Evolutionary conservation across 345 rosid genomes (phyloP), one percentile per base, ranked within the genome.

Genomic region (Populus nigra): DNA sequence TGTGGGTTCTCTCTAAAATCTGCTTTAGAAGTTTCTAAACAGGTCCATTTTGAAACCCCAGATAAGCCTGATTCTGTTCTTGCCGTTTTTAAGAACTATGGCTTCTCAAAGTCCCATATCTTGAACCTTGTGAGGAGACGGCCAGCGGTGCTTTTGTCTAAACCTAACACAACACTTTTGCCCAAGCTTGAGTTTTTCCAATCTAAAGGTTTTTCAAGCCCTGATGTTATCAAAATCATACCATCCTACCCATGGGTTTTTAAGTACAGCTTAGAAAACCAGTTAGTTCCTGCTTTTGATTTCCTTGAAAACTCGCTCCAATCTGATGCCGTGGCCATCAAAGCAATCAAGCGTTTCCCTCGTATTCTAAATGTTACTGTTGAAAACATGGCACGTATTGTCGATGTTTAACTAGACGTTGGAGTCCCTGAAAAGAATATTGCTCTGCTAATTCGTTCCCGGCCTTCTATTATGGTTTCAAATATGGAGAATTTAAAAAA

Each of bases 161-260:
- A 39, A 20, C 27, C 70, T 29, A 20, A 43, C 13, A 63, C 17
- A 8, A 23, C 41, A 13, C 11, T 76, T 7, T 17, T 43, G 22
- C 80, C 75, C 65, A 80, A 83, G 63, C 17, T 83, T 3, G 70
- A 65, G 8, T 84, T 81, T 38, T 78, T 84, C 17, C 10, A 10
- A 8, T 75, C 84, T 10, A 72, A 45, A 68, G 81, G 82, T 16
- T 23, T 72, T 62, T 84, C 84, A 7, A 50, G 66, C 1, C 7
- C 68, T 41, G 77, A 73, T 39, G 53, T 84, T 68, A 68, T 41
- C 33, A 49, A 8, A 11, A 57, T 75, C 16, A 27, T 84, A 20
- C 9, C 73, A 29, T 0, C 1, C 1, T 0, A 17, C 5, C 86
- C 82, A 4, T 8, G 36, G 53, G 18, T 78, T 18, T 68, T 75